Evolutionary conservation across 148 eudicot genomes (phyloP).

Genomic region (Cornus florida): DNA sequence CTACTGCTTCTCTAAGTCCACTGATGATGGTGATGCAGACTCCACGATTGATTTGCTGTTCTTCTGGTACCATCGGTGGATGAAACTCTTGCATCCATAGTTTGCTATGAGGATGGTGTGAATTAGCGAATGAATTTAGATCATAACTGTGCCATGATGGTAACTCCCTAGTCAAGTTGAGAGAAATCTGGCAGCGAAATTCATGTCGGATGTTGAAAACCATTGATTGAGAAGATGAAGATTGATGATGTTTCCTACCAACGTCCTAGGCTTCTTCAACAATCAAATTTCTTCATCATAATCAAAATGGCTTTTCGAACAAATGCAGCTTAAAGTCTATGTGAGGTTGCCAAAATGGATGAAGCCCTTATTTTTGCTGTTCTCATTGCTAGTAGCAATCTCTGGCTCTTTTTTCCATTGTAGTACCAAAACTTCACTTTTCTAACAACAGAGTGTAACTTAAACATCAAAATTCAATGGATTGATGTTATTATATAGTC

Average conservation of each 20-base stretch:
- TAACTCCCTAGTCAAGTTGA: background rate
- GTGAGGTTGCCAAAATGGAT: conserved; percentile 24
- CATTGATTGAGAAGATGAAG: conserved; percentile 28
- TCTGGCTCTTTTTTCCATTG: conserved; percentile 32
- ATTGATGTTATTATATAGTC: background rate
- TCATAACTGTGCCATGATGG: conserved; percentile 64
- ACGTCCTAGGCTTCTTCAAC: conserved; percentile 9
- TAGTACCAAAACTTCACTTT: conserved; percentile 32
- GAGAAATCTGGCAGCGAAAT: conserved; percentile 73
- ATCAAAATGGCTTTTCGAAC: conserved; percentile 29
- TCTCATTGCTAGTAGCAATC: conserved; percentile 20
- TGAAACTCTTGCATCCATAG: conserved; percentile 47
- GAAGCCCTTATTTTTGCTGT: conserved; percentile 23
- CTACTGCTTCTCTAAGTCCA: conserved; percentile 25
- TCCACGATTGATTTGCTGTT: conserved; percentile 35
- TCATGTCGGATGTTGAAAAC: conserved; percentile 47
- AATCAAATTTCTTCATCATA: conserved; percentile 40
- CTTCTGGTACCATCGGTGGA: conserved; percentile 59
- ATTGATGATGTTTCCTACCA: conserved; percentile 8
- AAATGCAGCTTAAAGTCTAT: conserved; percentile 33
- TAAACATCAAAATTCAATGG: conserved; percentile 10
- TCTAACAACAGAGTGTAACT: conserved; percentile 33
- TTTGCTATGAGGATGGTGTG: conserved; percentile 65
- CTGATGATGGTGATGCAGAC: conserved; percentile 26
- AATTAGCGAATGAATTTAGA: conserved; percentile 38